phyloP scores from a whole-genome alignment of 2,329 filamentous ascomycete genomes.

The Penicillium sp. region DNA sequence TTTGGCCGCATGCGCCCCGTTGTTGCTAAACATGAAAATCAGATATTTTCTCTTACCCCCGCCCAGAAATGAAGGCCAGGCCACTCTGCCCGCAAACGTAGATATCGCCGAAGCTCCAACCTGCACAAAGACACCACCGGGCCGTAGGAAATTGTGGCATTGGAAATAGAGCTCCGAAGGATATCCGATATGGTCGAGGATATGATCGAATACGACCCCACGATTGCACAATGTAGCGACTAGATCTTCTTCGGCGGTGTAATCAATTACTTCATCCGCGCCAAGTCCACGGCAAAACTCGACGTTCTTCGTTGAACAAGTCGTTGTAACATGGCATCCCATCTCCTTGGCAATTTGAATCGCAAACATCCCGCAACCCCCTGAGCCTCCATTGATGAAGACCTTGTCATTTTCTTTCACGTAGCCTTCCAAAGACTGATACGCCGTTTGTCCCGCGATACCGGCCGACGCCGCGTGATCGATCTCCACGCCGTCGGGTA shows the following conservation, averaged over 20 bases:
- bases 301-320: constrained; percentile 54
- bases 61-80: constrained; percentile 46
- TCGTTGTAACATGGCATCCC: constrained; percentile 54
- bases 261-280: constrained; percentile 60
- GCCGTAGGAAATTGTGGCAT: constrained; percentile 48
- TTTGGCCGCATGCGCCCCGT: constrained; percentile 43
- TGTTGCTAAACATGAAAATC: constrained; percentile 31
- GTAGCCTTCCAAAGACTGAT: constrained; percentile 45
- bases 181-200: constrained; percentile 54
- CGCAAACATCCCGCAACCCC: constrained; percentile 55
- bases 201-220: constrained; percentile 47
- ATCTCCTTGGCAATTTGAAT: constrained; percentile 60
- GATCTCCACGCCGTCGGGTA: constrained; percentile 43
- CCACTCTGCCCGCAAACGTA: constrained; percentile 33
- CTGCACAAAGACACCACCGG: constrained; percentile 48
- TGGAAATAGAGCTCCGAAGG: constrained; percentile 50
- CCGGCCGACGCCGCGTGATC: constrained; percentile 43
- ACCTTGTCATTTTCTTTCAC: constrained; percentile 51
- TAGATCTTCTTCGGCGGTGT: constrained; percentile 46
- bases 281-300: constrained; percentile 54
- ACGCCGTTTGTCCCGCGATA: constrained; percentile 46
- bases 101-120: constrained; percentile 41
- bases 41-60: constrained; percentile 42
- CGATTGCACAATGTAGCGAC: constrained; percentile 43
- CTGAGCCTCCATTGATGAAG: constrained; percentile 60